Evolutionary conservation across 2,329 filamentous ascomycete species (phyloP).

Genomic region (Reticulascus tulasneorum): DNA sequence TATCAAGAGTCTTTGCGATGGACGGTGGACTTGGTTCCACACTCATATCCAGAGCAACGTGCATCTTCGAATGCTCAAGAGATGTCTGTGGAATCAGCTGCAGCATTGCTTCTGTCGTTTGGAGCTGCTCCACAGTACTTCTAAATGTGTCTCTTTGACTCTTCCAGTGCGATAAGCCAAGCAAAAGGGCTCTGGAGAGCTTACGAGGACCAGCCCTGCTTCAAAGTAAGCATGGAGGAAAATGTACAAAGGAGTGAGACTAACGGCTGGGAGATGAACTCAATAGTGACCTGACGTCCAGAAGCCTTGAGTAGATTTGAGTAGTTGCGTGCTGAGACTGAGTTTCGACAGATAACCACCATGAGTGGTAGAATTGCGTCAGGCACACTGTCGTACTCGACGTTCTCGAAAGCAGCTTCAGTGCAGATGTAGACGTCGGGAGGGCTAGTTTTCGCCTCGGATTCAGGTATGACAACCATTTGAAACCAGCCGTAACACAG

Average conservation of each 20-base stretch:
- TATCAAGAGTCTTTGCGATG: too few relatives aligned
- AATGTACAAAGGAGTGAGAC: too few relatives aligned
- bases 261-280: slow-evolving; percentile 35
- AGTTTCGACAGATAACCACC: slow-evolving; percentile 29
- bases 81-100: too few relatives aligned
- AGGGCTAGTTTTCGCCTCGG: slow-evolving; percentile 5
- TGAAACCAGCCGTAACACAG: slow-evolving; percentile 30
- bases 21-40: too few relatives aligned
- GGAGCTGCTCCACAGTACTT: too few relatives aligned
- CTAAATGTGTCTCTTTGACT: too few relatives aligned
- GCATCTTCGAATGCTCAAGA: too few relatives aligned
- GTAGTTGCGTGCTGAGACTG: slow-evolving; percentile 22
- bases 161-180: slow-evolving; percentile 22
- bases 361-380: too few relatives aligned
- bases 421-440: slow-evolving; percentile 23
- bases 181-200: slow-evolving; percentile 26
- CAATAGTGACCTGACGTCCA: slow-evolving; percentile 22
- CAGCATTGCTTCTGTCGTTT: too few relatives aligned
- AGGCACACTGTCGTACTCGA: too few relatives aligned
- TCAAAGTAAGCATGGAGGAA: not conserved
- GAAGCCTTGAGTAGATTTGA: slow-evolving; percentile 15
- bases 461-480: slow-evolving; percentile 21
- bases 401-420: too few relatives aligned
- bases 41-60: too few relatives aligned
- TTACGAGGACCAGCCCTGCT: slow-evolving; percentile 31